phyloP scores from a whole-genome alignment of 805 yeast species.

The Schwanniomyces yamadae region DNA sequence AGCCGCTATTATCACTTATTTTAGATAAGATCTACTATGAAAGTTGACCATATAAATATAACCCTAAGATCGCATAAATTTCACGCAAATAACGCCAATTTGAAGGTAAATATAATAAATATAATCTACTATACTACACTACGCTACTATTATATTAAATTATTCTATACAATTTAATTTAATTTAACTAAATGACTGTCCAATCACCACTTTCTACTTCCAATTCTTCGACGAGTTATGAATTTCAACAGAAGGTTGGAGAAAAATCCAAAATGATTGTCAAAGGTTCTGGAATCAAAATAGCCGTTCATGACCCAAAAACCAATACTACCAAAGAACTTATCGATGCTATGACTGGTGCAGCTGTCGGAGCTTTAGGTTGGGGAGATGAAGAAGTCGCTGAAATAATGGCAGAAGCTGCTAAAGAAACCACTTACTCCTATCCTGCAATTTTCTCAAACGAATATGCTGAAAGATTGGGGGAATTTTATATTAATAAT shows the following conservation, averaged over 20 bases:
- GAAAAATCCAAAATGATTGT: slow-evolving; percentile 39
- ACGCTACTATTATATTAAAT: no score
- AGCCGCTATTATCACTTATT: no score
- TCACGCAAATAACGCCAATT: no score
- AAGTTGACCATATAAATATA: no score
- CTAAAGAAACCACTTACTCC: slow-evolving; percentile 20
- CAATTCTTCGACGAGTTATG: background rate
- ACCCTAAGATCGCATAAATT: no score
- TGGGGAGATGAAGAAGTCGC: slow-evolving; percentile 28
- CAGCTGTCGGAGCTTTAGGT: slow-evolving; percentile 35
- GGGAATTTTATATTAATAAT: slow-evolving; percentile 28
- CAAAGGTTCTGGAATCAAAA: slow-evolving; percentile 42
- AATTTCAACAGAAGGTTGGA: slow-evolving; percentile 44
- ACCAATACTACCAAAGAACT: slow-evolving; percentile 31
- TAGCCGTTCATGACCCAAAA: slow-evolving; percentile 41
- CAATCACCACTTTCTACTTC: no score
- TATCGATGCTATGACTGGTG: slow-evolving; percentile 29
- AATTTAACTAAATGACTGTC: no score
- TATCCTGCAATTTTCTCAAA: slow-evolving; percentile 24
- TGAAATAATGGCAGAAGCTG: slow-evolving; percentile 20
- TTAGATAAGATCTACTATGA: no score
- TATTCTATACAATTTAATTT: no score
- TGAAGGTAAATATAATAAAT: no score
- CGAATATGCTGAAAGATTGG: slow-evolving; percentile 23
- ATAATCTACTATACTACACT: no score